phyloP scores from a whole-genome alignment of 2,329 filamentous ascomycete species.

The Penicillium sp. region DNA sequence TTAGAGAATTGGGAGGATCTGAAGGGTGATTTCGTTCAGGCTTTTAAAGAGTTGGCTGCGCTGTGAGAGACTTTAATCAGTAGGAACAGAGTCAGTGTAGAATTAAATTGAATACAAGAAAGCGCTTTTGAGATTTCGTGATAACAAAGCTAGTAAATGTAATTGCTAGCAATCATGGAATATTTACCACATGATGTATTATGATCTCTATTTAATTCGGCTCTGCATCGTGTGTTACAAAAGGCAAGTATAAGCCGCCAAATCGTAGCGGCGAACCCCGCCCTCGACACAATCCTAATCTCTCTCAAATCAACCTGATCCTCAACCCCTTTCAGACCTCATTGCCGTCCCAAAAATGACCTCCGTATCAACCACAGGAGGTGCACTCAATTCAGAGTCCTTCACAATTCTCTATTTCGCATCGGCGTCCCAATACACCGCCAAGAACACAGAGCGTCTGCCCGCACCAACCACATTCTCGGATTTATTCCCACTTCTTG shows the following conservation, averaged over 20 bases:
- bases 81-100: too few species aligned
- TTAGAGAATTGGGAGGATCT: constrained; percentile 86
- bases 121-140: too few species aligned
- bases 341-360: neutral
- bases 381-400: constrained; percentile 13
- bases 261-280: neutral
- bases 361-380: neutral
- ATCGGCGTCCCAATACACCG: constrained; percentile 41
- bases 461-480: constrained; percentile 42
- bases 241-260: neutral
- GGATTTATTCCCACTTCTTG: constrained; percentile 38
- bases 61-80: neutral
- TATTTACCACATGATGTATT: too few species aligned
- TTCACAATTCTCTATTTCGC: constrained; percentile 49
- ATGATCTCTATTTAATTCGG: too few species aligned
- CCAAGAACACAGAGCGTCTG: constrained; percentile 40
- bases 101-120: too few species aligned
- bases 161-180: too few species aligned
- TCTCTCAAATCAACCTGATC: neutral
- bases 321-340: neutral
- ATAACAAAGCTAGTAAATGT: too few species aligned
- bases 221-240: neutral
- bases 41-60: constrained; percentile 57
- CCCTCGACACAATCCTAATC: neutral
- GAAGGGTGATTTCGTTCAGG: constrained; percentile 68